Conservation (phyloP, 768 basidiomycete species). For the Tubosaeta brunneosetosa region DNA sequence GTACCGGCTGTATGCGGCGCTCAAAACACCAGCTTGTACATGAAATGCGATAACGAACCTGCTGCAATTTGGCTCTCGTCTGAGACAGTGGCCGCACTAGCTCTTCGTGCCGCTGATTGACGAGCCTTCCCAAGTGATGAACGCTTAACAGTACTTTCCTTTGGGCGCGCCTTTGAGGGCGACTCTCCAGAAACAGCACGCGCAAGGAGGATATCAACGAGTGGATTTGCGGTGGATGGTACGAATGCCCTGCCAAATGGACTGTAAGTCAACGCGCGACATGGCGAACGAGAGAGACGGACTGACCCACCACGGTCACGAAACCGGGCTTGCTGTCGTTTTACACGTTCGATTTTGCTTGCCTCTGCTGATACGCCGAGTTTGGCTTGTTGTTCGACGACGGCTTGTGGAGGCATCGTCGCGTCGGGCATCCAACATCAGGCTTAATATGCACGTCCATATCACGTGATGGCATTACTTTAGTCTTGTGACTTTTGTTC, state of each 20-base stretch:
- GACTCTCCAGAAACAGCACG: conserved; percentile 45
- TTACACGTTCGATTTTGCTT: conserved; percentile 55
- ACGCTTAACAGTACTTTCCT: not conserved
- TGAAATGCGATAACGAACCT: conserved; percentile 9
- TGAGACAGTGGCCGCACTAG: too few relatives aligned
- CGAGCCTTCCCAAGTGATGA: not conserved
- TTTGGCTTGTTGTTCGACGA: conserved; percentile 19
- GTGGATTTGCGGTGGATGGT: conserved; percentile 45
- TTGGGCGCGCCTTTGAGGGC: conserved; percentile 32
- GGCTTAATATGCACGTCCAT: not conserved
- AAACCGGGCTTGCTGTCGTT: conserved; percentile 62
- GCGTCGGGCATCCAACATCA: not conserved
- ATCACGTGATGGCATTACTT: not conserved
- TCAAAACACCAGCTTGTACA: not conserved
- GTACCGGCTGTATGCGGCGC: conserved; percentile 8
- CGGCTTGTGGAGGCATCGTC: conserved; percentile 10
- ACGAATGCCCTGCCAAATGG: conserved; percentile 44
- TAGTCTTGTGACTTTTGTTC: not conserved
- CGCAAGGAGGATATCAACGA: conserved; percentile 51
- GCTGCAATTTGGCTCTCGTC: conserved; percentile 1
- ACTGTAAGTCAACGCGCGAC: not conserved
- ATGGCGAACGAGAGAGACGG: not conserved
- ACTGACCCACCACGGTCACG: conserved; percentile 64
- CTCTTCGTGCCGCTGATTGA: conserved; percentile 1
- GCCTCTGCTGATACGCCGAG: conserved; percentile 43